Percentiles rank a stretch among this genome's conserved stretches.
phyloP scores from a whole-genome alignment of 2,329 filamentous ascomycete genomes.

The Gliomastix tumulicola region DNA sequence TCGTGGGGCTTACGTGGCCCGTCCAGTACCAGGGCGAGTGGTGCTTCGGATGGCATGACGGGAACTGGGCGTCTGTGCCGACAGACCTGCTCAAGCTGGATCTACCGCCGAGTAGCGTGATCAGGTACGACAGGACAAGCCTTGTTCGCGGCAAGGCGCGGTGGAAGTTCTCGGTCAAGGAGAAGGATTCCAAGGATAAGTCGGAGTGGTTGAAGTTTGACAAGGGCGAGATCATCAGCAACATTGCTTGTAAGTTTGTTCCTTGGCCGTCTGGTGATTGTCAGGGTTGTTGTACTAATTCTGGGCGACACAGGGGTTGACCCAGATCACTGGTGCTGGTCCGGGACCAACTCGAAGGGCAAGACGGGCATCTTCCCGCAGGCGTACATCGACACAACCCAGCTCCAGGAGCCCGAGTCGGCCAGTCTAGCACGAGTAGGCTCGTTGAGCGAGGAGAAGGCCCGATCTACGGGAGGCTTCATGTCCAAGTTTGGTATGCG shows the following conservation, averaged over 20 bases:
- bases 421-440: conserved; percentile 18
- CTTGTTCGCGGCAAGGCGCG: conserved; percentile 39
- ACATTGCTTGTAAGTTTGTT: conserved; percentile 47
- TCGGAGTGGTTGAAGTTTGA: conserved; percentile 53
- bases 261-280: too few species aligned
- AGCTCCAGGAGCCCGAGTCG: conserved; percentile 28
- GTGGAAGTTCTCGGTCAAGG: conserved; percentile 46
- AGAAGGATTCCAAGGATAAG: conserved; percentile 23
- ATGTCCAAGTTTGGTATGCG: conserved; percentile 25
- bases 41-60: conserved; percentile 52
- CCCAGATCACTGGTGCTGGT: conserved; percentile 49
- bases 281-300: neutral
- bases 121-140: conserved; percentile 37
- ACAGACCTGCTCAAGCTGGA: conserved; percentile 40
- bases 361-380: conserved; percentile 47
- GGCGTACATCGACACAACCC: conserved; percentile 37
- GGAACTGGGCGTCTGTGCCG: conserved; percentile 40
- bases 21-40: conserved; percentile 46
- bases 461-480: conserved; percentile 19
- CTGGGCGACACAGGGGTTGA: conserved; percentile 39
- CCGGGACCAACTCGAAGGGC: conserved; percentile 42
- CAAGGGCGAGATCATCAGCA: conserved; percentile 60
- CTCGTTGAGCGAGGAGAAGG: conserved; percentile 24
- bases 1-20: conserved; percentile 45
- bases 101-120: conserved; percentile 34